These are phyloP conservation scores for Tetracentron sinense DNA, from an alignment of 164 flowering plant genomes.

Conservation along the genomic window DNA sequence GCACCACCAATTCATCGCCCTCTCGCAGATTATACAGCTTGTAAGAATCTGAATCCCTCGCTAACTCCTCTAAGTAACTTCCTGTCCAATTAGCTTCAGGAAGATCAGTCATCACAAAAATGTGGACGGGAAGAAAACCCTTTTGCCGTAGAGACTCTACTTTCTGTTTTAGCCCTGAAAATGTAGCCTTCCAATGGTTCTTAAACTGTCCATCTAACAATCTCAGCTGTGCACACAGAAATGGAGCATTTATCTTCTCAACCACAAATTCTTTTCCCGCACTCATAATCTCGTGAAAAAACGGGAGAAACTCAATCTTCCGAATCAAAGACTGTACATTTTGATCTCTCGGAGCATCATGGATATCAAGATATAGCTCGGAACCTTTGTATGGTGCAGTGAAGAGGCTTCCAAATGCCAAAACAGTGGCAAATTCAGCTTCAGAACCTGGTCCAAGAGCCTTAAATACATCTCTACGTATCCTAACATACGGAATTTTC, in stretches of 20 bases:
- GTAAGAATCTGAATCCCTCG: conserved; percentile 37
- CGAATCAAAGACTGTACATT: conserved; percentile 52
- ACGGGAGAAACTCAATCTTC: conserved; percentile 65
- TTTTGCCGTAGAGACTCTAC: conserved; percentile 43
- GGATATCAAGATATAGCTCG: conserved; percentile 74
- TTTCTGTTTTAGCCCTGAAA: conserved; percentile 49
- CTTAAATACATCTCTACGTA: conserved; percentile 60
- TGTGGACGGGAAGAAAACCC: conserved; percentile 41
- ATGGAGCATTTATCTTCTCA: conserved; percentile 59
- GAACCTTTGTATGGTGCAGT: conserved; percentile 77
- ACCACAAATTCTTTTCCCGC: conserved; percentile 61
- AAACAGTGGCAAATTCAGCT: conserved; percentile 57
- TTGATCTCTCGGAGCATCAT: conserved; percentile 48
- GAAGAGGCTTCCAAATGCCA: conserved; percentile 91
- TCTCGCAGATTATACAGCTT: conserved; percentile 52
- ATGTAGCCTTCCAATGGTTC: conserved; percentile 83
- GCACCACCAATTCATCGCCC: conserved; percentile 45
- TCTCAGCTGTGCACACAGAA: conserved; percentile 89
- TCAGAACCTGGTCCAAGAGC: conserved; percentile 69
- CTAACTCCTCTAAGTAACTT: conserved; percentile 71
- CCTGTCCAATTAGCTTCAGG: conserved; percentile 74
- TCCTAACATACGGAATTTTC: conserved; percentile 62
- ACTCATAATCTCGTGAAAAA: conserved; percentile 60
- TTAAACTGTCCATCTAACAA: conserved; percentile 96
- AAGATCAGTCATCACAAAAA: conserved; percentile 98